phyloP scores from a whole-genome alignment of 495 filamentous ascomycete species.

The Cudoniella acicularis region DNA sequence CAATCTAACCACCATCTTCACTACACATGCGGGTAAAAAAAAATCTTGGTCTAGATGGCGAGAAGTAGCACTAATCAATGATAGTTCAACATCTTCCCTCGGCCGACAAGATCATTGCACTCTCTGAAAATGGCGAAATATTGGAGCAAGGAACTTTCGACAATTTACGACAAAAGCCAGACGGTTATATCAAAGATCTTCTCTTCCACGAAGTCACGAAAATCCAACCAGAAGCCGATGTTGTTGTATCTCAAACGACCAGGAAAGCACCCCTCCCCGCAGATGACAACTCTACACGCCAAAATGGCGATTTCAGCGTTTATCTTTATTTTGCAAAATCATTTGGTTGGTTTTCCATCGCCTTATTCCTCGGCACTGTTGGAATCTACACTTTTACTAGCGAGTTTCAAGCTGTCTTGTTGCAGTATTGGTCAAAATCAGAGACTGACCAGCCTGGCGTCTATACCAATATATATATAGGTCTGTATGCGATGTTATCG shows the following conservation, averaged over 20 bases:
- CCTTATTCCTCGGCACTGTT: too few species aligned
- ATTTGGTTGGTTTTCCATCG: slow-evolving; percentile 2
- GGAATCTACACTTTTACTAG: too few species aligned
- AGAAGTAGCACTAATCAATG: neutral
- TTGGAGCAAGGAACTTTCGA: slow-evolving; percentile 10
- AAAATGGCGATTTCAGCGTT: slow-evolving; percentile 4
- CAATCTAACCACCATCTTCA: slow-evolving; percentile 28
- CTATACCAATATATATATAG: too few species aligned
- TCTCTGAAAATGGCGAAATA: slow-evolving; percentile 10
- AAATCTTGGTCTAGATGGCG: neutral
- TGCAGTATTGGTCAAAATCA: too few species aligned
- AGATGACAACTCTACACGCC: slow-evolving; percentile 9
- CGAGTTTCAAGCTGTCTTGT: too few species aligned
- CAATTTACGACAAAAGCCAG: neutral
- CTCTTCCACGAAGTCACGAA: neutral
- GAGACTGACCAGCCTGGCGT: too few species aligned
- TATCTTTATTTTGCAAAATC: slow-evolving; percentile 9
- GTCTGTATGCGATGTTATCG: too few species aligned
- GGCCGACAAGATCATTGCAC: slow-evolving; percentile 17
- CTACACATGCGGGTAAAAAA: slow-evolving; percentile 31
- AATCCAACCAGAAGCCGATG: neutral
- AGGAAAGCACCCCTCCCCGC: too few species aligned
- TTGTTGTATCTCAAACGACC: too few species aligned
- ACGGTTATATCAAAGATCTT: neutral
- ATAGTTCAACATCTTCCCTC: slow-evolving; percentile 3